Conservation (phyloP, 495 filamentous ascomycete species). For the Aspergillus olivimuriae region DNA sequence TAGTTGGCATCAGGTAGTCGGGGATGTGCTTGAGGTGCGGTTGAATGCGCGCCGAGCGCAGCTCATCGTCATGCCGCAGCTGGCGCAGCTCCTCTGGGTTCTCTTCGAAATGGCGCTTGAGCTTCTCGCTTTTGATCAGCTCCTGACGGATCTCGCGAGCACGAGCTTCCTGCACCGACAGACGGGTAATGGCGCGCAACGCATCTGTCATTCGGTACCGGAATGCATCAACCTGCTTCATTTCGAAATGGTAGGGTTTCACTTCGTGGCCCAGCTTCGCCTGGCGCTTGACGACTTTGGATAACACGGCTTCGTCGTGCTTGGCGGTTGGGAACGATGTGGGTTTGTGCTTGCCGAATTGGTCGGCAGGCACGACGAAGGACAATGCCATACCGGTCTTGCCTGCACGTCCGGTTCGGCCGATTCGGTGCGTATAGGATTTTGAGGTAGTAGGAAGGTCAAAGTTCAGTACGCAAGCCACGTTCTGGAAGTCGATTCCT, state of each 20-base stretch:
- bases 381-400: slow-evolving; percentile 91
- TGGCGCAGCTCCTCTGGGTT: slow-evolving; percentile 84
- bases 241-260: slow-evolving; percentile 88
- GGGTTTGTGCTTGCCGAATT: slow-evolving; percentile 83
- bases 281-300: slow-evolving; percentile 67
- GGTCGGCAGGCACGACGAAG: slow-evolving; percentile 76
- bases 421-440: slow-evolving; percentile 93
- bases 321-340: slow-evolving; percentile 63
- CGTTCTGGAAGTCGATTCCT: slow-evolving; percentile 94
- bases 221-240: slow-evolving; percentile 87
- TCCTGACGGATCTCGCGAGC: slow-evolving; percentile 82
- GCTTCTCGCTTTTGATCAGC: slow-evolving; percentile 82
- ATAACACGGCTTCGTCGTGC: slow-evolving; percentile 77
- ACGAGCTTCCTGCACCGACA: slow-evolving; percentile 84
- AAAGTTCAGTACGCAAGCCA: slow-evolving; percentile 93
- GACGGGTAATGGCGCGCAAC: slow-evolving; percentile 68
- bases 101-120: slow-evolving; percentile 94
- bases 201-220: slow-evolving; percentile 92
- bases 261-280: slow-evolving; percentile 67
- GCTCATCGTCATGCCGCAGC: slow-evolving; percentile 84
- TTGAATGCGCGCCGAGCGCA: slow-evolving; percentile 71
- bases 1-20: slow-evolving; percentile 82
- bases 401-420: slow-evolving; percentile 85
- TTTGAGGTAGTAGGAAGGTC: slow-evolving; percentile 84
- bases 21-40: slow-evolving; percentile 92